Evolutionary conservation across 306 rosid genomes (phyloP), one percentile per base, ranked within the genome.

Genomic region (Alnus glutinosa): DNA sequence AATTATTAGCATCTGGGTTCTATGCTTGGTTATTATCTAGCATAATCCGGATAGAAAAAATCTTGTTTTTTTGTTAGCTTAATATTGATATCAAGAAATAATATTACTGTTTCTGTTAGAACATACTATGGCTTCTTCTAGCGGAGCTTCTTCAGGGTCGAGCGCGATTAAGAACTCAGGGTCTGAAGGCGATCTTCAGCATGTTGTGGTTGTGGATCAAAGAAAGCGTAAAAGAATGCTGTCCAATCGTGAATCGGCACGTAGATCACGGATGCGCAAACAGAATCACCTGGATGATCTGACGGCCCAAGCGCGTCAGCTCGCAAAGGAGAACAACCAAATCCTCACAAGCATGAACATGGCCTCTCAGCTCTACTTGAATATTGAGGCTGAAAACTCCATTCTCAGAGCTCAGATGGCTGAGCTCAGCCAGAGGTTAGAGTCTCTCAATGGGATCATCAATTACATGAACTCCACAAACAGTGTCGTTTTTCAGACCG

Each of bases 211-310:
- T 3, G 68, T 75, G 78, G 94, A 94, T 47, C 90, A 86, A 48
- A 92, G 87, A 77, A 94, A 94, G 88, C 84, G 98, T 72, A 94
- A 94, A 80, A 88, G 98, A 84, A 92, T 92, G 98, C 55, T 82
- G 7, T 91, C 97, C 13, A 94, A 94, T 44, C 66, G 98, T 14
- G 97, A 92, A 86, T 94, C 98, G 0, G 94, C 98, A 2, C 87
- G 97, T 0, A 73, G 94, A 54, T 94, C 98, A 0, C 76, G 97
- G 83, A 88, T 90, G 89, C 81, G 84, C 71, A 94, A 94, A 36
- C 97, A 92, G 77, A 87, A 91, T 52, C 93, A 87, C 49, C 63
- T 90, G 57, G 97, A 91, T 19, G 91, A 84, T 61, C 81, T 94
- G 23, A 76, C 82, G 39, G 63, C 67, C 0, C 88, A 90, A 70